Conservation (phyloP, 1,139 yeast genomes). For the Barnettozyma hawaiiensis region DNA sequence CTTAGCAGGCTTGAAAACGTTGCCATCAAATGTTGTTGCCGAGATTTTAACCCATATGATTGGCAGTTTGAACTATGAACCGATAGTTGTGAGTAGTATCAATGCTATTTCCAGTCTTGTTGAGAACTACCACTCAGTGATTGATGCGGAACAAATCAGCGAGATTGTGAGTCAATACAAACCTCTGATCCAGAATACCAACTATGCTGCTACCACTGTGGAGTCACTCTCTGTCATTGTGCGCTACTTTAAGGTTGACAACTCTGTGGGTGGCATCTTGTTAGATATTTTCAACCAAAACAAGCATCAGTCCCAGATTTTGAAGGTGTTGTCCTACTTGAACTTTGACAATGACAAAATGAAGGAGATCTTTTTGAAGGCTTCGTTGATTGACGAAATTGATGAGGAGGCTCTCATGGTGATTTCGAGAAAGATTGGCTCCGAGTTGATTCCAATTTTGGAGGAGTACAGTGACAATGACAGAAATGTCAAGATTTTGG, state of each 20-base stretch:
- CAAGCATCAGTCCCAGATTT: constrained; percentile 20
- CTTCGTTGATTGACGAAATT: constrained; percentile 20
- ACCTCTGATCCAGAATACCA: constrained; percentile 11
- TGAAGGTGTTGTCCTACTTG: constrained; percentile 21
- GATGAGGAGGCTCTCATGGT: constrained; percentile 26
- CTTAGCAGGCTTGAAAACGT: constrained; percentile 18
- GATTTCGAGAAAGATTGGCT: constrained; percentile 23
- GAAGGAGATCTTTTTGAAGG: constrained; percentile 17
- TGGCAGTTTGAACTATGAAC: constrained; percentile 34
- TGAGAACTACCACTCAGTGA: constrained; percentile 14
- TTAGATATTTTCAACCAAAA: constrained; percentile 14
- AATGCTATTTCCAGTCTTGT: constrained; percentile 31
- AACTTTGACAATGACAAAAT: constrained; percentile 15
- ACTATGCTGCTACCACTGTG: constrained; percentile 16
- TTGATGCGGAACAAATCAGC: constrained; percentile 12
- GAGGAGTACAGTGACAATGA: constrained; percentile 21
- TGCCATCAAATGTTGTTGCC: constrained; percentile 19
- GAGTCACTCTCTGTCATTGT: constrained; percentile 21
- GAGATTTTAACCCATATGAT: constrained; percentile 23
- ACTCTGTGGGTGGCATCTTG: constrained; percentile 17
- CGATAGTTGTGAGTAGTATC: constrained; percentile 33
- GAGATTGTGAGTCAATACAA: constrained; percentile 17
- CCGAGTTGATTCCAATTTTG: constrained; percentile 22
- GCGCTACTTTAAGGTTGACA: constrained; percentile 16
- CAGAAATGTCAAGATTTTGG: constrained; percentile 35